Percentiles rank a stretch among this genome's conserved stretches.
Evolutionary conservation across 805 yeast species (phyloP).

Genomic region (Cyberlindnera nakhonratchasimensis): DNA sequence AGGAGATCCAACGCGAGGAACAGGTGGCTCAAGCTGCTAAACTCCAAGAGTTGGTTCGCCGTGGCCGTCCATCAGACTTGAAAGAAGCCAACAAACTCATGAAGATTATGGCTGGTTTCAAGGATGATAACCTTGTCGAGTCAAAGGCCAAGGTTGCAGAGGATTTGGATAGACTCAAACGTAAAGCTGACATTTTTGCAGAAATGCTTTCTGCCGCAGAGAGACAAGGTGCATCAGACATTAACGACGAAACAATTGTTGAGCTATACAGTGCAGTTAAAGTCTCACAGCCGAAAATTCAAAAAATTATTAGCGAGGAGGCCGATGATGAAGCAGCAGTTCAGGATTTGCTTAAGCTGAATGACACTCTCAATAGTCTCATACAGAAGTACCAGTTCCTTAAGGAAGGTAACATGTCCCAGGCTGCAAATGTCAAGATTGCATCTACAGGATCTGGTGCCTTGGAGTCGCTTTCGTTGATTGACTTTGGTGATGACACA

Average conservation of each 20-base stretch:
- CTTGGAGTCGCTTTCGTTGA: constrained; percentile 47
- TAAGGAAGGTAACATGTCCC: constrained; percentile 57
- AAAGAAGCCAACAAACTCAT: constrained; percentile 94
- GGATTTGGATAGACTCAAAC: constrained; percentile 76
- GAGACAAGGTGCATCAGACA: constrained; percentile 37
- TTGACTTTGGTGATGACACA: constrained; percentile 64
- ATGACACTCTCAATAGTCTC: constrained; percentile 71
- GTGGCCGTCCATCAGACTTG: constrained; percentile 93
- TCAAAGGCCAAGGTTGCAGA: constrained; percentile 76
- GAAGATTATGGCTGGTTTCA: constrained; percentile 98
- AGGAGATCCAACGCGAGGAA: constrained; percentile 90
- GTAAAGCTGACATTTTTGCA: constrained; percentile 81
- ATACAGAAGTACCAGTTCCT: constrained; percentile 63
- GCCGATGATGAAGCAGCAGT: constrained; percentile 66
- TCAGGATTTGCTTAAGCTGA: constrained; percentile 58
- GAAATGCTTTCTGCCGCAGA: constrained; percentile 71
- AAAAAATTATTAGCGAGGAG: constrained; percentile 80
- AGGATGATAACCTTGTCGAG: constrained; percentile 63
- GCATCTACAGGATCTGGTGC: constrained; percentile 31
- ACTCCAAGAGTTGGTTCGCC: constrained; percentile 88
- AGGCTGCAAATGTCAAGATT: constrained; percentile 48
- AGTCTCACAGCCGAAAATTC: constrained; percentile 81
- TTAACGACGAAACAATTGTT: constrained; percentile 60
- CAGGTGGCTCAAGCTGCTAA: constrained; percentile 91
- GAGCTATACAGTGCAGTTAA: constrained; percentile 79